Evolutionary conservation across 2,329 filamentous ascomycete species (phyloP), one percentile per base, ranked within the genome.

Genomic region (Dactylonectria estremocensis): DNA sequence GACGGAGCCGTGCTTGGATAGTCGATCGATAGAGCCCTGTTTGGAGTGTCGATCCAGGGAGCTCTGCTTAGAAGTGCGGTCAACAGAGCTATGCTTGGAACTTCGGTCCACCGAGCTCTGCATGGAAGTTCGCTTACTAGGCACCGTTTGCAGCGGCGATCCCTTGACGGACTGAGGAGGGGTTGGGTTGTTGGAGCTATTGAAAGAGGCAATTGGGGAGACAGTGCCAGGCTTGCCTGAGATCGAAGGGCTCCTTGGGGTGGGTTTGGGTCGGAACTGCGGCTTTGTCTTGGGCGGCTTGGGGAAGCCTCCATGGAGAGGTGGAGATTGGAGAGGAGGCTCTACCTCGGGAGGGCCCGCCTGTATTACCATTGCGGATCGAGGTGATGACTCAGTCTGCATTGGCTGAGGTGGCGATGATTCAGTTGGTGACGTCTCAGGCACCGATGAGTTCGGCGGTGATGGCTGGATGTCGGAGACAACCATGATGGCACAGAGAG

Each of bases 401-500:
- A 24, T 33, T 43, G 33, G 20, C 20, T 45, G 35, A 10, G 55
- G n/a, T 10, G 54, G 48, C 18, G 54, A 64, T n/a, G 40, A 43
- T n/a, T 49, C 16, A 9, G 49, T 59, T 43, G 24, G 59, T 18
- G 49, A 35, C n/a, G 43, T 24, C 9, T 50, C 45, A 10, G 60
- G 35, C 16, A 56, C 18, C 28, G 52, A 37, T n/a, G 67, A 61
- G 1, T 67, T 67, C 5, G 68, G 62, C 14, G 75, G 70, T 1
- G 73, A 77, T 13, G 81, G 82, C 22, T 80, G 68, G n/a, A 83
- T 70, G 24, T 82, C 76, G 14, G 77, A 76, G 2, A 83, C 80
- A 3, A 83, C 81, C 77, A 84, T 81, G 48, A 86, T 79, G 37
- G 78, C 74, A 28, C 77, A 79, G 22, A 83, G 72, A 5, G 76